Percentiles rank a stretch among this genome's conserved stretches.
Evolutionary conservation across 192 early-diverging fungal species (phyloP).

Genomic region (Podila epigama): DNA sequence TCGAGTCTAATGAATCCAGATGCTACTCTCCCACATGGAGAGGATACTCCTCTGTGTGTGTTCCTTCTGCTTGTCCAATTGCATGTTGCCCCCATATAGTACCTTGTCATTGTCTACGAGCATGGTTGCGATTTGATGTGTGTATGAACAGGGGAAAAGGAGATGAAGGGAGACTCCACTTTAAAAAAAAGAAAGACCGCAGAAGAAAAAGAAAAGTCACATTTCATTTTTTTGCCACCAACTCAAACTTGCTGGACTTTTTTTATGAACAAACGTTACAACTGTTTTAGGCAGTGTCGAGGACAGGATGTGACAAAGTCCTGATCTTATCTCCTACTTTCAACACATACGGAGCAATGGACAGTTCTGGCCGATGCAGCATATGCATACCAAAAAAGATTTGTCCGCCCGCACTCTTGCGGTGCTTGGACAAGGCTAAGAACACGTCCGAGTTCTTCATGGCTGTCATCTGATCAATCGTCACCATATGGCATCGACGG

Average conservation of each 20-base stretch:
- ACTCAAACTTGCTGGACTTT: no score
- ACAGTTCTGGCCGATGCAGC: conserved; percentile 54
- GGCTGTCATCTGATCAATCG: conserved; percentile 70
- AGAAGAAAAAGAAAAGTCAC: no score
- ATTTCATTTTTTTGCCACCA: conserved; percentile 3
- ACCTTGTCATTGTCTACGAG: conserved; percentile 1
- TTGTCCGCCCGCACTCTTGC: conserved; percentile 54
- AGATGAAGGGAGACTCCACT: neutral
- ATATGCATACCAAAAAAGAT: conserved; percentile 60
- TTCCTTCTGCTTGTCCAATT: neutral
- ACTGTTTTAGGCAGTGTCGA: neutral
- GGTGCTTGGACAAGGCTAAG: conserved; percentile 58
- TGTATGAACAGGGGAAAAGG: neutral
- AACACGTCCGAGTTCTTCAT: conserved; percentile 68
- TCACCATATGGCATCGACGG: conserved; percentile 78
- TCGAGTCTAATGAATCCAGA: neutral
- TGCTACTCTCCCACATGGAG: neutral
- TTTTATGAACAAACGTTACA: neutral
- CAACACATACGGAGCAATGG: conserved; percentile 41
- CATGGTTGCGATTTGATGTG: neutral
- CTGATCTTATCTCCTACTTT: conserved; percentile 35
- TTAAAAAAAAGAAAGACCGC: no score
- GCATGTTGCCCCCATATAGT: neutral
- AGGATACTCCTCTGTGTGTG: no score
- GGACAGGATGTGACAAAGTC: conserved; percentile 1